Evolutionary conservation across 371 early-diverging fungal species (phyloP).

Genomic region (Entomophthora muscae): DNA sequence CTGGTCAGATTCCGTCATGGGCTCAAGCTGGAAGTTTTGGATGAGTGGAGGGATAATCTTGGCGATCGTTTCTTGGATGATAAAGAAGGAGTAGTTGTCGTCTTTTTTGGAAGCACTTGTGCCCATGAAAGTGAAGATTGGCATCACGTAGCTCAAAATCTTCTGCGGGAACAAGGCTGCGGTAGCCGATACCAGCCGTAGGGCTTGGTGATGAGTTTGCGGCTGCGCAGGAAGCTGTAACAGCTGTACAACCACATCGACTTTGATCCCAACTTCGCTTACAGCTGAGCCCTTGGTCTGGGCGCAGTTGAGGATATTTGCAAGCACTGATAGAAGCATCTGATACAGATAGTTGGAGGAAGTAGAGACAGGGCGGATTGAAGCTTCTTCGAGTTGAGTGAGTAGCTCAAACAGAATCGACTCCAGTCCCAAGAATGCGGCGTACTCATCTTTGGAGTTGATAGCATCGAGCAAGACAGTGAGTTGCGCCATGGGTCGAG

Average conservation of each 20-base stretch:
- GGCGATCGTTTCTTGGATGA: constrained; percentile 75
- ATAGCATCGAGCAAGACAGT: not conserved
- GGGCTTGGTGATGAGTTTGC: constrained; percentile 83
- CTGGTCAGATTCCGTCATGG: constrained; percentile 17
- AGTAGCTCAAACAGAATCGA: constrained; percentile 58
- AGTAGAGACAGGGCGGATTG: constrained; percentile 28
- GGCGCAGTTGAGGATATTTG: constrained; percentile 28
- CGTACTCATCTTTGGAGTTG: not conserved
- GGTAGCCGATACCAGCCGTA: constrained; percentile 75
- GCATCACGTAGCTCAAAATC: constrained; percentile 85
- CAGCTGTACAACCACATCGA: constrained; percentile 76
- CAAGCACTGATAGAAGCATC: constrained; percentile 51
- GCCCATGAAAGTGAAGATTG: constrained; percentile 96
- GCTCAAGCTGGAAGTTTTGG: constrained; percentile 28
- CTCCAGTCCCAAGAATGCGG: constrained; percentile 19
- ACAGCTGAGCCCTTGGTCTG: not conserved
- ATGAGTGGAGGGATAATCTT: constrained; percentile 76
- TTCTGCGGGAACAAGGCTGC: constrained; percentile 63
- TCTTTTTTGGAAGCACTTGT: constrained; percentile 84
- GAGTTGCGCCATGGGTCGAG: not conserved
- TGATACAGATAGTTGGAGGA: constrained; percentile 80
- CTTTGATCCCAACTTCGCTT: constrained; percentile 33
- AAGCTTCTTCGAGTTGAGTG: constrained; percentile 39
- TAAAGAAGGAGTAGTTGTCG: constrained; percentile 88
- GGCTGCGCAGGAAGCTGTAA: constrained; percentile 81